Percentiles rank a stretch among this genome's conserved stretches.
Evolutionary conservation across 176 grass and related monocot genomes (phyloP).

Genomic region (Pharus latifolius): DNA sequence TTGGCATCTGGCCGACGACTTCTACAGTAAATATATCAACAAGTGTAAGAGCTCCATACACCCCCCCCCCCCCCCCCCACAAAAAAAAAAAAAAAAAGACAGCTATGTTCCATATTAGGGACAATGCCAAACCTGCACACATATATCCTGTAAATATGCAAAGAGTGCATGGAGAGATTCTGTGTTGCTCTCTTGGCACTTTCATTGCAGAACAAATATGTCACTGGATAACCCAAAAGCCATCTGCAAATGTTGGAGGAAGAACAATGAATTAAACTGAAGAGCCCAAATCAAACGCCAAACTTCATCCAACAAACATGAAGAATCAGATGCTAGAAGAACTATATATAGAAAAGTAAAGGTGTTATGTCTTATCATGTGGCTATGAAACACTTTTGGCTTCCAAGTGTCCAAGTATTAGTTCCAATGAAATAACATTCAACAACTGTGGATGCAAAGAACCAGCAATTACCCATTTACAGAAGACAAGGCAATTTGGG

Average conservation of each 20-base stretch:
- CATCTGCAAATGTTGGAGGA: slow-evolving; percentile 39
- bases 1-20: neutral
- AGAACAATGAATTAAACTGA: neutral
- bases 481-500: slow-evolving; percentile 54
- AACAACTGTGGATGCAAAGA: neutral
- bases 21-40: slow-evolving; percentile 12
- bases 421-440: neutral
- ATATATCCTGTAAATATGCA: slow-evolving; percentile 74
- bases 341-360: neutral
- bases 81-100: neutral
- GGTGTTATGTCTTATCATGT: neutral
- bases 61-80: no score
- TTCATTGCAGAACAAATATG: slow-evolving; percentile 59
- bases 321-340: neutral
- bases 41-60: neutral
- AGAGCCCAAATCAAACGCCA: neutral
- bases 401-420: neutral
- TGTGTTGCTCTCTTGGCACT: slow-evolving; percentile 25
- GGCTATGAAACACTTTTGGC: neutral
- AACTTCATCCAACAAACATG: slow-evolving; percentile 1
- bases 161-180: slow-evolving; percentile 53
- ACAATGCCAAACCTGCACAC: slow-evolving; percentile 35
- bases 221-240: slow-evolving; percentile 87
- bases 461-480: slow-evolving; percentile 60
- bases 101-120: neutral